Base-by-base conservation (phyloP, 768 basidiomycete genomes). In the Collybiopsis luxurians region DNA sequence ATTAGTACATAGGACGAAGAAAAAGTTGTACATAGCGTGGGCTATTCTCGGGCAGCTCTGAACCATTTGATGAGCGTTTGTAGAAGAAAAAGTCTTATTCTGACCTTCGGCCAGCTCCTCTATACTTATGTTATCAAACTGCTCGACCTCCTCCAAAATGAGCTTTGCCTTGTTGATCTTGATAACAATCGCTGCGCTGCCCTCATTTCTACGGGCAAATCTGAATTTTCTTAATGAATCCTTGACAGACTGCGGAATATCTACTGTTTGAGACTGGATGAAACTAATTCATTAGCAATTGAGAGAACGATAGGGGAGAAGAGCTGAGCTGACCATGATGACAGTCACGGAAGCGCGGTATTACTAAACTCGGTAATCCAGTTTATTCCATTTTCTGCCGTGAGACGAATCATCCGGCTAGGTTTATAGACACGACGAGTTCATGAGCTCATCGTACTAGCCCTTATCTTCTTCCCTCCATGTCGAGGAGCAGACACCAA, bases 61-160 rank as follows among this genome's bases (percentile, higher is more conserved):
- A 24, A 7, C 56, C 43, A 27, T 38, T 26, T 21, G n/a, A 5
- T 49, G 31, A 55, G 19, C 23, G 55, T 26, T 24, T 31, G 13
- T 2, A 19, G 19, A 13, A 44, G 19, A 43, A n/a, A 30, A 27
- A 47, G 10, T 11, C 43, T 13, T 59, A 57, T 31, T 49, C 66
- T 55, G 61, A 92, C 94, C 94, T 73, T 94, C 87, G n/a, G 83
- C 90, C 36, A 98, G 83, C 15, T 95, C 92, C 63, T 90, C 89
- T 56, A 94, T 83, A 55, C 79, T 79, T 58, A 91, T 86, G 58
- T 83, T 73, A 65, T 89, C 86, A 61, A 90, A 86, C 66, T 87
- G 84, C 54, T 93, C 90, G 30, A 86, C 89, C 64, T 92, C 87
- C 67, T 89, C 87, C 87, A 97, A 89, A 61, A 84, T 66, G 57